A percentile compares a stretch with the other conserved stretches of the same genome.
Evolutionary conservation across 306 rosid species (phyloP).

Genomic region (Rosa rugosa): DNA sequence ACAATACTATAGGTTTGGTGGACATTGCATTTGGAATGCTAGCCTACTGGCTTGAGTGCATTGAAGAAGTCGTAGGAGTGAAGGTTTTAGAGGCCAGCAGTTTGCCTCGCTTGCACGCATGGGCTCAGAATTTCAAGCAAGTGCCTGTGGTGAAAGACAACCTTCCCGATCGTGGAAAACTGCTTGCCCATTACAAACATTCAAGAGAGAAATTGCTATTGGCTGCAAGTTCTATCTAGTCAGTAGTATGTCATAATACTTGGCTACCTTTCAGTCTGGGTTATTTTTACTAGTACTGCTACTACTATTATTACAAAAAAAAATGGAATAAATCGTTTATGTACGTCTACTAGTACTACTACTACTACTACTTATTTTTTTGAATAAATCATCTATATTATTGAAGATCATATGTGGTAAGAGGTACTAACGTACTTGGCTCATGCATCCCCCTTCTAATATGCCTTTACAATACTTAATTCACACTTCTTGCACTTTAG

Average conservation of each 20-base stretch:
- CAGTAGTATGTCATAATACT: not conserved
- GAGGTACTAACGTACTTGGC: too few species aligned
- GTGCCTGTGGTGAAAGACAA: conserved; percentile 16
- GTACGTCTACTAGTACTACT: too few species aligned
- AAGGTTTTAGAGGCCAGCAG: conserved; percentile 7
- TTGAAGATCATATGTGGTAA: too few species aligned
- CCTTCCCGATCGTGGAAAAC: conserved; percentile 15
- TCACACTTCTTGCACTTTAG: too few species aligned
- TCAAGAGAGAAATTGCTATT: not conserved
- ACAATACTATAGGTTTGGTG: conserved; percentile 17
- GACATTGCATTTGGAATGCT: conserved; percentile 31
- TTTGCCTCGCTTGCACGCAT: conserved; percentile 14
- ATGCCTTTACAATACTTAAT: too few species aligned
- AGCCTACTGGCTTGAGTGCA: conserved; percentile 15
- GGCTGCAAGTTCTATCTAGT: not conserved
- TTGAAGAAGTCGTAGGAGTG: conserved; percentile 26
- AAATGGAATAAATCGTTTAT: too few species aligned
- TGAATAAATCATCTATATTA: too few species aligned
- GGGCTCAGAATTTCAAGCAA: conserved; percentile 29
- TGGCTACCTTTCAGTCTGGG: too few species aligned
- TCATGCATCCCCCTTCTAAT: too few species aligned
- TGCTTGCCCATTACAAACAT: not conserved
- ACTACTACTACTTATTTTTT: too few species aligned
- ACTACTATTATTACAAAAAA: too few species aligned
- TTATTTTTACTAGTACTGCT: too few species aligned